These are phyloP conservation scores for Ogataea minuta DNA, from an alignment of 805 yeast species.

Conservation along the genomic window DNA sequence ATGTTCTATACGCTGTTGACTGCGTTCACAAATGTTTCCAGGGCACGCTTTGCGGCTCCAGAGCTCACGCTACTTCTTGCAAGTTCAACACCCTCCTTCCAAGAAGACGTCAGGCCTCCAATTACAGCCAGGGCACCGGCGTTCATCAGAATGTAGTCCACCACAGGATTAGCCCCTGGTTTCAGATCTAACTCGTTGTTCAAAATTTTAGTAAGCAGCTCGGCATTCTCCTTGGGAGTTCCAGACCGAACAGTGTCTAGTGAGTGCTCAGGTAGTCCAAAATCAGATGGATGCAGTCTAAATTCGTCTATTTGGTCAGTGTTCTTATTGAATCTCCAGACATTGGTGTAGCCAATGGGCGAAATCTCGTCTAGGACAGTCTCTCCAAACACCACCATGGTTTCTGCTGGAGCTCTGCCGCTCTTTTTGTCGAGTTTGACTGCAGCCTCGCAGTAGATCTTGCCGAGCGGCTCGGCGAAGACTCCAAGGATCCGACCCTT, in stretches of 20 bases:
- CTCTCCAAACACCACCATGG: constrained; percentile 91
- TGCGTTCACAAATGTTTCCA: constrained; percentile 51
- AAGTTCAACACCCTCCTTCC: constrained; percentile 73
- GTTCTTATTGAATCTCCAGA: constrained; percentile 60
- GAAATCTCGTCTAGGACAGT: constrained; percentile 92
- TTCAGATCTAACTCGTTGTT: constrained; percentile 41
- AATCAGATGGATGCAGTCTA: constrained; percentile 65
- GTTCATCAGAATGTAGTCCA: constrained; percentile 88
- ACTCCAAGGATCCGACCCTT: constrained; percentile 88
- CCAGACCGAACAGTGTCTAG: constrained; percentile 72
- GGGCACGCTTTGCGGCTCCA: constrained; percentile 64
- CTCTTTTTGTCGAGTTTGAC: constrained; percentile 52
- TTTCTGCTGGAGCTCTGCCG: constrained; percentile 42
- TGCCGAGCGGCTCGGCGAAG: constrained; percentile 74
- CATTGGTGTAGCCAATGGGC: constrained; percentile 77
- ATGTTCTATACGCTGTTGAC: constrained; percentile 22
- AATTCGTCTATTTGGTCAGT: constrained; percentile 43
- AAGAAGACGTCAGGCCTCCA: constrained; percentile 61
- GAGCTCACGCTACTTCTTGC: constrained; percentile 67
- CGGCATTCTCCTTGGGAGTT: constrained; percentile 85
- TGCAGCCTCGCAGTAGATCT: constrained; percentile 80
- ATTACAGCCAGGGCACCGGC: constrained; percentile 84
- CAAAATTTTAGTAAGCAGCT: constrained; percentile 43
- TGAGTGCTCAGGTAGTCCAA: constrained; percentile 74
- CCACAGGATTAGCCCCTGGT: constrained; percentile 59